Evolutionary conservation across 2,329 filamentous ascomycete species (phyloP).

Genomic region (Aspergillaceae sp.): DNA sequence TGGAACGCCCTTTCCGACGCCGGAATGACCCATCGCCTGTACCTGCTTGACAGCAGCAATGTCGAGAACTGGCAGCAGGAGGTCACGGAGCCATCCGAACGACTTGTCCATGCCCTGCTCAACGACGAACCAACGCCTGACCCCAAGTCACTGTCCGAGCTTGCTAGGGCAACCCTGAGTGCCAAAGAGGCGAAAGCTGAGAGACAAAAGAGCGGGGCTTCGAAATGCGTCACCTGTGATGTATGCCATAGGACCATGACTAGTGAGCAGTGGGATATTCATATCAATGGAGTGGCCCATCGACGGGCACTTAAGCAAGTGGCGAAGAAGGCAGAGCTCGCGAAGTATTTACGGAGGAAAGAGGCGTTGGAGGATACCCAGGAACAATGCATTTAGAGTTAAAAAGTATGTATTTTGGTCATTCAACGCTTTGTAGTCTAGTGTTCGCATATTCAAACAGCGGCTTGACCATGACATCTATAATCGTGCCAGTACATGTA

Average conservation of each 20-base stretch:
- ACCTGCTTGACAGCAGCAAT: conserved; percentile 72
- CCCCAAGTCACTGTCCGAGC: conserved; percentile 49
- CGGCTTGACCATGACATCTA: no score
- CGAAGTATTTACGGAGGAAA: conserved; percentile 23
- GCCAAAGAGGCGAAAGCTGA: conserved; percentile 46
- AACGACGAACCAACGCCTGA: conserved; percentile 45
- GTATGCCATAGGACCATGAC: conserved; percentile 54
- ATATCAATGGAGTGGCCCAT: conserved; percentile 50
- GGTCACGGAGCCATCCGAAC: conserved; percentile 58
- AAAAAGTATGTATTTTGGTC: not conserved
- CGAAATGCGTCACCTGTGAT: conserved; percentile 54
- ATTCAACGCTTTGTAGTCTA: not conserved
- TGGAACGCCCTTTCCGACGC: conserved; percentile 57
- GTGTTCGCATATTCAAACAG: not conserved
- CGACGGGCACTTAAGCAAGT: conserved; percentile 46
- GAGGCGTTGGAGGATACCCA: conserved; percentile 3
- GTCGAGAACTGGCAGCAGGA: conserved; percentile 50
- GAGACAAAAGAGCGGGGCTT: conserved; percentile 39
- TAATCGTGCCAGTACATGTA: no score
- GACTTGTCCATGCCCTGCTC: conserved; percentile 58
- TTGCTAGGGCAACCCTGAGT: conserved; percentile 50
- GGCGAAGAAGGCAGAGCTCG: conserved; percentile 21
- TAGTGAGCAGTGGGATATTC: conserved; percentile 50
- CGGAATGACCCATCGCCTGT: conserved; percentile 51
- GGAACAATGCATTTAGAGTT: not conserved